These are phyloP conservation scores for Murraya paniculata DNA, from an alignment of 345 rosid genomes.

Conservation along the genomic window DNA sequence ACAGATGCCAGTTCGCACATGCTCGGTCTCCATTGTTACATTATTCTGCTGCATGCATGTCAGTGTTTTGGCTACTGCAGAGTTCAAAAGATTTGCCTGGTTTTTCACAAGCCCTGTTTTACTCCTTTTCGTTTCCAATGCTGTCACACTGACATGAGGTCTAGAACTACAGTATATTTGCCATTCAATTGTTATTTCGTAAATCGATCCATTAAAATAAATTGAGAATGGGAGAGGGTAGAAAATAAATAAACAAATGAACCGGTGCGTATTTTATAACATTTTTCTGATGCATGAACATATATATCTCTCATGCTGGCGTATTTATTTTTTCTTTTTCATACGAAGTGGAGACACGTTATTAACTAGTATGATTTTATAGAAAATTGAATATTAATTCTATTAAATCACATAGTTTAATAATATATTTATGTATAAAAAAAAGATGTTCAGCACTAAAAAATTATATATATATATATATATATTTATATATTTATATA, in stretches of 20 bases:
- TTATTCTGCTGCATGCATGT: background rate
- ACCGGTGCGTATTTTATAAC: background rate
- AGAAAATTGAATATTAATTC: too few relatives aligned
- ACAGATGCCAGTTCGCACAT: conserved; percentile 14
- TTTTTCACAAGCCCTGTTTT: background rate
- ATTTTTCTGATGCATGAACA: too few relatives aligned
- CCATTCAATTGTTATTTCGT: background rate
- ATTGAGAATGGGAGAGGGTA: too few relatives aligned
- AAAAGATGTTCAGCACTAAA: too few relatives aligned
- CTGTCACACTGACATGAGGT: background rate
- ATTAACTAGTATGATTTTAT: too few relatives aligned
- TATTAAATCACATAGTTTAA: too few relatives aligned
- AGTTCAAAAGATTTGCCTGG: conserved; percentile 26
- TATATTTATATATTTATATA: too few relatives aligned
- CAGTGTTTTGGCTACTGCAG: conserved; percentile 18
- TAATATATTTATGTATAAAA: too few relatives aligned
- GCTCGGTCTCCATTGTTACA: conserved; percentile 19
- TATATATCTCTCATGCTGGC: too few relatives aligned
- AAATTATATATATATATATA: too few relatives aligned
- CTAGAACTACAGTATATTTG: background rate
- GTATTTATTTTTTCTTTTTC: too few relatives aligned
- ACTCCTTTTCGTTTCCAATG: background rate
- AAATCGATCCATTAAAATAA: background rate
- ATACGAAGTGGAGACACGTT: too few relatives aligned
- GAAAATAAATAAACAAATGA: background rate